These are phyloP conservation scores for Vicia faba DNA, from an alignment of 306 rosid species.

Conservation along the genomic window DNA sequence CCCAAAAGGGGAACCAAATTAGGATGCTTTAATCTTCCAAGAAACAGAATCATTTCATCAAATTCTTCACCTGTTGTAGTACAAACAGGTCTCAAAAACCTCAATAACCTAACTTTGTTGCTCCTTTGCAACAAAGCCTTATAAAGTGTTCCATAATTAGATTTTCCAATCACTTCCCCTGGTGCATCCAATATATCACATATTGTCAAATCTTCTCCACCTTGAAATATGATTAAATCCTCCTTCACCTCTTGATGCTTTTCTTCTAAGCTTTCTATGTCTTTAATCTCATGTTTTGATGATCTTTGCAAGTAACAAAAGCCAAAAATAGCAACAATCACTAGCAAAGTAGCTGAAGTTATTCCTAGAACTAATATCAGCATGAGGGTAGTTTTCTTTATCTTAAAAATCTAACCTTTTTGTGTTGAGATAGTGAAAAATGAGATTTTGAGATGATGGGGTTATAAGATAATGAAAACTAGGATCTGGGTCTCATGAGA, in stretches of 20 bases:
- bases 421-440: conserved; percentile 9
- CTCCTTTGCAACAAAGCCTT: conserved; percentile 79
- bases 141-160: conserved; percentile 82
- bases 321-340: conserved; percentile 47
- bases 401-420: conserved; percentile 26
- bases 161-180: conserved; percentile 94
- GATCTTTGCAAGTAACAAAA: conserved; percentile 48
- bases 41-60: conserved; percentile 55
- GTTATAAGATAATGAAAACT: conserved; percentile 2
- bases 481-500: conserved; percentile 48
- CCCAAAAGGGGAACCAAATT: conserved; percentile 93
- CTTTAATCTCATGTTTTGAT: conserved; percentile 44
- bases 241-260: conserved; percentile 50
- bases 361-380: conserved; percentile 56
- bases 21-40: conserved; percentile 72
- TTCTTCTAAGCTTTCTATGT: conserved; percentile 59
- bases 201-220: conserved; percentile 74
- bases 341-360: conserved; percentile 40
- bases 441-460: conserved; percentile 28
- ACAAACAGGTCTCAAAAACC: conserved; percentile 91
- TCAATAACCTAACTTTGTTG: conserved; percentile 64
- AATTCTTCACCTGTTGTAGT: conserved; percentile 59
- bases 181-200: conserved; percentile 93
- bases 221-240: conserved; percentile 65
- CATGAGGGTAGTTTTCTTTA: conserved; percentile 47